These are phyloP conservation scores for Ormosia emarginata DNA, from an alignment of 306 rosid species.

Conservation along the genomic window DNA sequence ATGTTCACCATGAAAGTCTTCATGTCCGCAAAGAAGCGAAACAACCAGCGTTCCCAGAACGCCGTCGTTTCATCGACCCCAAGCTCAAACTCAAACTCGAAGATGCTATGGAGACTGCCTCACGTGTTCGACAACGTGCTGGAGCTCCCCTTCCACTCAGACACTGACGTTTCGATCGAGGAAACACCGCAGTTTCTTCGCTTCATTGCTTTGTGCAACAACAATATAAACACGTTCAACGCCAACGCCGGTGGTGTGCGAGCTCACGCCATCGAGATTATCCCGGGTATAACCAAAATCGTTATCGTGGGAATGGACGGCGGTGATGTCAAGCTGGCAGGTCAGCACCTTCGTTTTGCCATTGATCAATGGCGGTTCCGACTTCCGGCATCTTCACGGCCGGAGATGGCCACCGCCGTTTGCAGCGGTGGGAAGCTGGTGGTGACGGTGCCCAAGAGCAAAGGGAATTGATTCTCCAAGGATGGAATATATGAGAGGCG, in stretches of 20 bases:
- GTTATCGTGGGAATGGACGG: constrained; percentile 39
- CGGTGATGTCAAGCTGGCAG: constrained; percentile 5
- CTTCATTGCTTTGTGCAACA: constrained; percentile 25
- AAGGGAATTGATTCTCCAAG: constrained; percentile 5
- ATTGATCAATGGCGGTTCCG: constrained; percentile 46
- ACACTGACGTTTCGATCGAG: constrained; percentile 46
- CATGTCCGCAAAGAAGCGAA: constrained; percentile 24
- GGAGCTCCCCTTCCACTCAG: constrained; percentile 47
- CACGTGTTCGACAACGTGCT: constrained; percentile 51
- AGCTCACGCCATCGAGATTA: constrained; percentile 42
- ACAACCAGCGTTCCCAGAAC: constrained; percentile 12
- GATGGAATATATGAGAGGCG: neutral
- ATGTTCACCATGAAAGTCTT: constrained; percentile 34
- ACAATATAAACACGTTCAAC: neutral
- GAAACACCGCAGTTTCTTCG: constrained; percentile 43
- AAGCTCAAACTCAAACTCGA: neutral
- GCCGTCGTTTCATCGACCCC: constrained; percentile 23
- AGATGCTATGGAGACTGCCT: constrained; percentile 51
- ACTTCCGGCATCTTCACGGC: constrained; percentile 44
- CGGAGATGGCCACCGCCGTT: constrained; percentile 44
- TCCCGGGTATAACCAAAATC: constrained; percentile 46
- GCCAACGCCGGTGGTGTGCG: constrained; percentile 23
- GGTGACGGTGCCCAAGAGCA: constrained; percentile 53
- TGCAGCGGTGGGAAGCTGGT: constrained; percentile 41
- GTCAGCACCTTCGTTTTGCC: neutral